A percentile compares a stretch with the other conserved stretches of the same genome.
phyloP scores from a whole-genome alignment of 305 asterid species.

The Solanum hybrid region DNA sequence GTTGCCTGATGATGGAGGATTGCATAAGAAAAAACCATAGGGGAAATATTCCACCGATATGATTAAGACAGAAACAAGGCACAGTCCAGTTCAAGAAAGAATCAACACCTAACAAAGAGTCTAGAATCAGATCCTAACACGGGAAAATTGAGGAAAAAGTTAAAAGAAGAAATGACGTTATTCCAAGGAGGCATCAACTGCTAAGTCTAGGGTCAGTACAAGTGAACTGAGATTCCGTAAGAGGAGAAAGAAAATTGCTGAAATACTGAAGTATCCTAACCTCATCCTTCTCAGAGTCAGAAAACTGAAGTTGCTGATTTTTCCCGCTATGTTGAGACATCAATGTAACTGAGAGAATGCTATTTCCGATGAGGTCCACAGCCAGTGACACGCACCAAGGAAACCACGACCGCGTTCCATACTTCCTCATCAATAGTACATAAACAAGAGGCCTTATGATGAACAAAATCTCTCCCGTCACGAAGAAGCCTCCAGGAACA shows the following conservation, averaged over 20 bases:
- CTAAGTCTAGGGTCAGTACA: not conserved
- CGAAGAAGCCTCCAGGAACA: conserved; percentile 51
- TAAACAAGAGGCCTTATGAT: conserved; percentile 74
- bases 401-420: conserved; percentile 62
- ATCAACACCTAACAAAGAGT: not conserved
- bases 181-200: not conserved
- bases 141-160: not conserved
- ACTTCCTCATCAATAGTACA: conserved; percentile 62
- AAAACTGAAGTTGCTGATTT: conserved; percentile 21
- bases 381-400: conserved; percentile 71
- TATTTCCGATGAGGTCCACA: conserved; percentile 65
- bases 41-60: not conserved
- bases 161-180: not conserved
- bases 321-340: conserved; percentile 17
- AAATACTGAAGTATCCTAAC: conserved; percentile 25
- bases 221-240: not conserved
- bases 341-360: conserved; percentile 40
- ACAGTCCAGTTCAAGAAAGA: not conserved
- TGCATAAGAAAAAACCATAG: not conserved
- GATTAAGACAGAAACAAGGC: not conserved
- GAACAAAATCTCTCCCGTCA: conserved; percentile 73
- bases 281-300: conserved; percentile 58
- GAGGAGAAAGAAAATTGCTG: not conserved
- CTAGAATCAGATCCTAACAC: not conserved
- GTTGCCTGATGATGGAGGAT: not conserved